phyloP scores from a whole-genome alignment of 2,329 filamentous ascomycete species.

The Escovopsis weberi region DNA sequence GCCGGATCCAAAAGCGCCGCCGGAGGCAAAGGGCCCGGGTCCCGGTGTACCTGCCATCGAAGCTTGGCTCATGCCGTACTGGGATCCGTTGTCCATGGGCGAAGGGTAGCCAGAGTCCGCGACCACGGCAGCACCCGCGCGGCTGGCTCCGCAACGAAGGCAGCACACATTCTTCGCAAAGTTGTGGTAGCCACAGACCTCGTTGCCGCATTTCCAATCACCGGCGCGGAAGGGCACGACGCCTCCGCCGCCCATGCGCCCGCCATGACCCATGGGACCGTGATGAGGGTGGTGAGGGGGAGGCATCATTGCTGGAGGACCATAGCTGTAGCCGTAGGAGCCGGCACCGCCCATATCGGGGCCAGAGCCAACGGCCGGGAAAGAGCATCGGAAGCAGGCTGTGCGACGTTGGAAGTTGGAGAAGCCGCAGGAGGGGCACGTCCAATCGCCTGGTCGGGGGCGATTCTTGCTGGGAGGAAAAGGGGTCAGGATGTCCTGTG shows the following conservation, averaged over 20 bases:
- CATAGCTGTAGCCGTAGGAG: slow-evolving; percentile 43
- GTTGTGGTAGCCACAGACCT: slow-evolving; percentile 96
- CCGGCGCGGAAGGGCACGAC: slow-evolving; percentile 95
- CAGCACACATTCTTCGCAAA: slow-evolving; percentile 99
- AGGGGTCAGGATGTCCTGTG: slow-evolving; percentile 87
- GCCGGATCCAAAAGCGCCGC: slow-evolving; percentile 49
- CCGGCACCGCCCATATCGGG: slow-evolving; percentile 47
- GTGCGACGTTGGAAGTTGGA: slow-evolving; percentile 98
- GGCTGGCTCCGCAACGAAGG: slow-evolving; percentile 86
- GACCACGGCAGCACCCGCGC: slow-evolving; percentile 84
- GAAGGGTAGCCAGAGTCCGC: slow-evolving; percentile 87
- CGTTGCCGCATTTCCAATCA: slow-evolving; percentile 97
- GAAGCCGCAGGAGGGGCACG: slow-evolving; percentile 95
- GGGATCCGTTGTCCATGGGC: slow-evolving; percentile 72
- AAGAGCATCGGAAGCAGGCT: slow-evolving; percentile 97
- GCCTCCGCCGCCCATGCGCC: slow-evolving; percentile 63
- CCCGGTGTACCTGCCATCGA: slow-evolving; percentile 78
- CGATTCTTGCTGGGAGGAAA: slow-evolving; percentile 99
- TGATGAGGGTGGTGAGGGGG: slow-evolving; percentile 57
- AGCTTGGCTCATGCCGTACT: slow-evolving; percentile 72
- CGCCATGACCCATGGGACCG: slow-evolving; percentile 40
- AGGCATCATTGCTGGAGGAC: slow-evolving; percentile 67
- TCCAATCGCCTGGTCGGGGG: slow-evolving; percentile 95
- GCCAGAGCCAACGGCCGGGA: slow-evolving; percentile 71
- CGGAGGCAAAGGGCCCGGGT: slow-evolving; percentile 60